phyloP scores from a whole-genome alignment of 1,284 basidiomycete genomes.

The Macrocystidia cucumis region DNA sequence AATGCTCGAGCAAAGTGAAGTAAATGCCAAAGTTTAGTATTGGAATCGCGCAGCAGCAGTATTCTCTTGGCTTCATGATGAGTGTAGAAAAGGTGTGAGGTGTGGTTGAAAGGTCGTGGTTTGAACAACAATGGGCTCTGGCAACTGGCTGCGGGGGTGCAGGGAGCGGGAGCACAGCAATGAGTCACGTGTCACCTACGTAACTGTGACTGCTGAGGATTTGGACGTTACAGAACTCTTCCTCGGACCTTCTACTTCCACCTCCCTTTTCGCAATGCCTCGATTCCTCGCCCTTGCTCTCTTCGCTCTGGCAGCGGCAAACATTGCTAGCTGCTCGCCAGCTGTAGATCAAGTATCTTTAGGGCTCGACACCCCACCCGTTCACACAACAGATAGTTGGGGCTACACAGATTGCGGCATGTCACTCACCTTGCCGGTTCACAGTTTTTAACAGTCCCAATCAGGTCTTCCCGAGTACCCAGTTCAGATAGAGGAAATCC shows the following conservation, averaged over 20 bases:
- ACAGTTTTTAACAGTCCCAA: conserved; percentile 5
- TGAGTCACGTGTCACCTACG: too few species aligned
- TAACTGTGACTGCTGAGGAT: background rate
- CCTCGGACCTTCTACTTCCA: conserved; percentile 2
- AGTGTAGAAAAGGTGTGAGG: conserved; percentile 9
- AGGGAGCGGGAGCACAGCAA: too few species aligned
- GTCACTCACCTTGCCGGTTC: conserved; percentile 13
- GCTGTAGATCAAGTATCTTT: conserved; percentile 29
- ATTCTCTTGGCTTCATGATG: conserved; percentile 61
- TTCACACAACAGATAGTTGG: conserved; percentile 40
- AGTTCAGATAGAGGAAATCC: conserved; percentile 59
- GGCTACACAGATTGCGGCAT: conserved; percentile 52
- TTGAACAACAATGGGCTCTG: too few species aligned
- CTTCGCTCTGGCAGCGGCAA: conserved; percentile 22
- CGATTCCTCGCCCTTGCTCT: conserved; percentile 16
- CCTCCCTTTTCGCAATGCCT: conserved; percentile 3
- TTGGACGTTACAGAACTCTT: background rate
- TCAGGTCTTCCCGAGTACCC: conserved; percentile 40
- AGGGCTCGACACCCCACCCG: conserved; percentile 23
- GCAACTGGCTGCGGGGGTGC: too few species aligned
- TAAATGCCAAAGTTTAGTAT: conserved; percentile 85
- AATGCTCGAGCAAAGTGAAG: conserved; percentile 69
- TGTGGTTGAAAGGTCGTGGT: conserved; percentile 5
- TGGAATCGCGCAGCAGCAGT: conserved; percentile 82
- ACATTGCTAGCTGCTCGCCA: conserved; percentile 26